Evolutionary conservation across 768 basidiomycete species (phyloP).

Genomic region (Kwoniella newhampshirensis): DNA sequence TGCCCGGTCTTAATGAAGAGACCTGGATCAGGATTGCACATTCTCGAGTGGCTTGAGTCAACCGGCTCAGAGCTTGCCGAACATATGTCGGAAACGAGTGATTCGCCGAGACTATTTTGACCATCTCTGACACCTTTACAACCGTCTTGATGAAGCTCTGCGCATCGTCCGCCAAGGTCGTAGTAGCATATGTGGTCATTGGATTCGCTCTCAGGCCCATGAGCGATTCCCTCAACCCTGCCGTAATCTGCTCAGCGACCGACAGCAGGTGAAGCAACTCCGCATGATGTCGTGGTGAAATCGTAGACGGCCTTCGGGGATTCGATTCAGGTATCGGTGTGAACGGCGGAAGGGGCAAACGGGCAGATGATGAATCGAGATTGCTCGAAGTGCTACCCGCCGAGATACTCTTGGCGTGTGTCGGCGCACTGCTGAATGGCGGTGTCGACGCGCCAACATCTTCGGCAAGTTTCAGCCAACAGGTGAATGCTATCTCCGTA

Average conservation of each 20-base stretch:
- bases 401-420: conserved; percentile 27
- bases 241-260: conserved; percentile 66
- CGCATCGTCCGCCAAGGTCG: conserved; percentile 70
- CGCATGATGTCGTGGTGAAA: conserved; percentile 37
- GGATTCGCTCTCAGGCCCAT: conserved; percentile 63
- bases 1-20: conserved; percentile 68
- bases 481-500: conserved; percentile 72
- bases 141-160: conserved; percentile 81
- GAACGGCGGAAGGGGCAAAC: neutral
- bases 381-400: conserved; percentile 14
- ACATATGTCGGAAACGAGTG: conserved; percentile 64
- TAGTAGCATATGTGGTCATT: conserved; percentile 59
- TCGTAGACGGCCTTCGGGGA: conserved; percentile 20
- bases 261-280: conserved; percentile 55
- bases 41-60: conserved; percentile 82
- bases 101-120: conserved; percentile 63
- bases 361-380: conserved; percentile 1
- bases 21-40: conserved; percentile 82
- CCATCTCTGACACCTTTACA: conserved; percentile 69
- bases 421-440: conserved; percentile 3
- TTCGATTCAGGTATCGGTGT: neutral
- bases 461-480: conserved; percentile 79
- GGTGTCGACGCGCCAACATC: conserved; percentile 56
- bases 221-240: conserved; percentile 64
- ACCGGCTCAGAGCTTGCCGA: conserved; percentile 68